Percentiles rank a stretch among this genome's conserved stretches.
Evolutionary conservation across 305 asterid species (phyloP).

Genomic region (Fraxinus xanthoxyloides): DNA sequence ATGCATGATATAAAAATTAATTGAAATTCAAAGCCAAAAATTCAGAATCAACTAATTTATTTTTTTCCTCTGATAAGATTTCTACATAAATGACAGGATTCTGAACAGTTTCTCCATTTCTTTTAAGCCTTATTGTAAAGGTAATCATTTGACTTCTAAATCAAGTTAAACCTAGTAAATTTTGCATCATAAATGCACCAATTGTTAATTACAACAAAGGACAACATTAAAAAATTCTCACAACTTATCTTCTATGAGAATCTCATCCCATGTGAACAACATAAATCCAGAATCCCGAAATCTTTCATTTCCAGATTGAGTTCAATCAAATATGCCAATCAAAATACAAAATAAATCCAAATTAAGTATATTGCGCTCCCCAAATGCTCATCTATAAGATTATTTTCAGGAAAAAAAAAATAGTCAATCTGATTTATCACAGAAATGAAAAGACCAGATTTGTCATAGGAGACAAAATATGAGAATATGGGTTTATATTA

Average conservation of each 20-base stretch:
- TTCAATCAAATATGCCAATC: neutral
- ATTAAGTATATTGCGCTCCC: neutral
- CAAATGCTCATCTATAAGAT: neutral
- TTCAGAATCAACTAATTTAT: neutral
- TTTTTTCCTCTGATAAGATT: slow-evolving; percentile 13
- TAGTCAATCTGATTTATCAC: neutral
- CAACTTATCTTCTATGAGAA: neutral
- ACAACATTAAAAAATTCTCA: neutral
- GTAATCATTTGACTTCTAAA: neutral
- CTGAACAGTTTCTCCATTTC: neutral
- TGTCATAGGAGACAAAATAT: neutral
- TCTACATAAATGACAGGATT: neutral
- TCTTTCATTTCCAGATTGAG: neutral
- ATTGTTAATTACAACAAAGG: neutral
- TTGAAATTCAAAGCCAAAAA: slow-evolving; percentile 13
- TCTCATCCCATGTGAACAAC: neutral
- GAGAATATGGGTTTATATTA: neutral
- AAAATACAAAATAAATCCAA: neutral
- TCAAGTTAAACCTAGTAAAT: neutral
- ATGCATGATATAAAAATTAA: neutral
- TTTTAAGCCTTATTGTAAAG: neutral
- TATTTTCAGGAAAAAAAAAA: too few relatives aligned
- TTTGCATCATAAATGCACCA: neutral
- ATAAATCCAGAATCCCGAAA: neutral
- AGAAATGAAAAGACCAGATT: neutral